These are phyloP conservation scores for Tricholoma flavovirens DNA, from an alignment of 768 basidiomycete species.

Conservation along the genomic window DNA sequence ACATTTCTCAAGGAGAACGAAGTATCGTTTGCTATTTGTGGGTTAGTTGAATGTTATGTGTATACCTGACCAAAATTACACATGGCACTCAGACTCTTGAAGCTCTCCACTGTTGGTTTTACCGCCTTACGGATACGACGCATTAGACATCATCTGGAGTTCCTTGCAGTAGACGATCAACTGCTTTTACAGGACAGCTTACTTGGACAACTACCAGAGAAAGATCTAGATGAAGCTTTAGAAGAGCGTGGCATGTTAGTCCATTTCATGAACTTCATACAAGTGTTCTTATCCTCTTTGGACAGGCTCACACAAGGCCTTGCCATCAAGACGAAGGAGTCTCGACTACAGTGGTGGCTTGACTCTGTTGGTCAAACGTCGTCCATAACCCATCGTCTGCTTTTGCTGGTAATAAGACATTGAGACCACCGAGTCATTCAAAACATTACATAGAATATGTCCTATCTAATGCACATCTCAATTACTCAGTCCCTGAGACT, in stretches of 20 bases:
- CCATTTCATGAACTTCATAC: not conserved
- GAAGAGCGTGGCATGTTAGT: constrained; percentile 77
- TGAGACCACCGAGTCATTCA: constrained; percentile 13
- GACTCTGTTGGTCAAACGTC: constrained; percentile 34
- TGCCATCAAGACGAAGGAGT: constrained; percentile 38
- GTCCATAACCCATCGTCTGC: constrained; percentile 42
- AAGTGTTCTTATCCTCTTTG: not conserved
- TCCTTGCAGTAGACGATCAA: constrained; percentile 57
- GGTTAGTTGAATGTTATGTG: constrained; percentile 36
- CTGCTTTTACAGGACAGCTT: constrained; percentile 48
- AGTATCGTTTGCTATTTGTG: constrained; percentile 45
- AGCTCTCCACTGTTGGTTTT: constrained; percentile 40
- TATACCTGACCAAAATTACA: not conserved
- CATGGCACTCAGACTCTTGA: constrained; percentile 26
- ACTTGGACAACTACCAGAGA: constrained; percentile 38
- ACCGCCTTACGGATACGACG: constrained; percentile 38
- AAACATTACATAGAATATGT: constrained; percentile 12
- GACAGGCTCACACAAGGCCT: constrained; percentile 33
- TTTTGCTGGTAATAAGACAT: constrained; percentile 33
- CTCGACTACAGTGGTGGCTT: constrained; percentile 62
- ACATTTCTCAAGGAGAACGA: constrained; percentile 22
- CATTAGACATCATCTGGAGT: constrained; percentile 35
- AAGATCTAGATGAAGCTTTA: constrained; percentile 60
- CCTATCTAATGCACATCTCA: constrained; percentile 9
- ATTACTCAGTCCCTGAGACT: not conserved